Percentiles rank a stretch among this genome's conserved stretches.
These are phyloP conservation scores for Flaveria sonorensis DNA, from an alignment of 129 eudicot species.

Conservation along the genomic window DNA sequence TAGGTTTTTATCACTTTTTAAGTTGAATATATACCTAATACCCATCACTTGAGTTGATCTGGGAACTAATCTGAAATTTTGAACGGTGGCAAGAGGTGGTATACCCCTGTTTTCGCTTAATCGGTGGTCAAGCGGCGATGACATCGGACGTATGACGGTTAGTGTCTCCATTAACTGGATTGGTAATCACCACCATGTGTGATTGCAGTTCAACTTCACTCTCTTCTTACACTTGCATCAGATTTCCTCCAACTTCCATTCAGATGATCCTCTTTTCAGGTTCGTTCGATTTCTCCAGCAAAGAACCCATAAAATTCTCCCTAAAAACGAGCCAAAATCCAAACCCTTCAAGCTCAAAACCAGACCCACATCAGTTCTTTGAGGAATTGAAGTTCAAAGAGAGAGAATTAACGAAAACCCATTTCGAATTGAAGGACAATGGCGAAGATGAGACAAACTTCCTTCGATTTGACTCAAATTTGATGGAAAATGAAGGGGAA, in stretches of 20 bases:
- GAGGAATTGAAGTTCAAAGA: constrained; percentile 37
- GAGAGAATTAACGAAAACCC: constrained; percentile 4
- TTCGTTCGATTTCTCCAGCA: not conserved
- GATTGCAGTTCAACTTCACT: constrained; percentile 40
- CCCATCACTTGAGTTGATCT: too few species aligned
- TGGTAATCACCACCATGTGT: constrained; percentile 37
- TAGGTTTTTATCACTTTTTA: too few species aligned
- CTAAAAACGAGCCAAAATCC: constrained; percentile 26
- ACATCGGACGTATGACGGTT: too few species aligned
- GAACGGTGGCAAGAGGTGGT: too few species aligned
- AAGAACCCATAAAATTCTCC: constrained; percentile 24
- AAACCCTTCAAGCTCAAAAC: constrained; percentile 17
- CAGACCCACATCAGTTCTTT: constrained; percentile 16
- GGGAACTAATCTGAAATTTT: too few species aligned
- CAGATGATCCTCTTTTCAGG: constrained; percentile 3
- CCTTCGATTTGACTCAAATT: constrained; percentile 25
- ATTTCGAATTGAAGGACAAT: constrained; percentile 1
- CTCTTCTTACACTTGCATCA: constrained; percentile 31
- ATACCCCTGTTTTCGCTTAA: too few species aligned
- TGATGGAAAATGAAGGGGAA: constrained; percentile 18
- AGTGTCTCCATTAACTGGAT: not conserved
- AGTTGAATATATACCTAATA: too few species aligned
- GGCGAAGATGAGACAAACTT: constrained; percentile 13
- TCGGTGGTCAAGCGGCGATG: too few species aligned
- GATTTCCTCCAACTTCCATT: constrained; percentile 26